phyloP scores from a whole-genome alignment of 306 rosid species.

The Herpetospermum pedunculosum region DNA sequence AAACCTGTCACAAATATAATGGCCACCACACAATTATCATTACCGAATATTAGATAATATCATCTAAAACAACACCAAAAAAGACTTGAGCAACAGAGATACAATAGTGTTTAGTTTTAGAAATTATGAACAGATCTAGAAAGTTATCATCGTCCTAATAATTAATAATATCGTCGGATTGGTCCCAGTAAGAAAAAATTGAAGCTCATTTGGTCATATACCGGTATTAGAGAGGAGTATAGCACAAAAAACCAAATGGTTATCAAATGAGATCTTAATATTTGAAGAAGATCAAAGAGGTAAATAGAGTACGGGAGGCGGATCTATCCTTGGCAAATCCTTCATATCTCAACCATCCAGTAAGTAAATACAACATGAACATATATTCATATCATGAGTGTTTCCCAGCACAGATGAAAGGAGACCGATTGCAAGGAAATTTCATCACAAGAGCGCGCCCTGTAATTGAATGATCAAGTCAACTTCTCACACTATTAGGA shows the following conservation, averaged over 20 bases:
- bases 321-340: background rate
- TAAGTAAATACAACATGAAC: background rate
- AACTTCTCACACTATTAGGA: background rate
- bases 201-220: background rate
- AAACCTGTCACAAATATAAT: slow-evolving; percentile 5
- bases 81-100: too few relatives aligned
- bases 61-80: too few relatives aligned
- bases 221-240: too few relatives aligned
- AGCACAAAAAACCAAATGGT: too few relatives aligned
- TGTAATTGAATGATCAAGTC: background rate
- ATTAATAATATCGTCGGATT: background rate
- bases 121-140: background rate
- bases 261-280: too few relatives aligned
- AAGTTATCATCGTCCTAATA: too few relatives aligned
- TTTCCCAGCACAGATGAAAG: background rate
- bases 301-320: background rate
- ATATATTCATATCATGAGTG: background rate
- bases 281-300: background rate
- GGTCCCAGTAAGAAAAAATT: background rate
- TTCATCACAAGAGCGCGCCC: background rate
- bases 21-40: background rate
- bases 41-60: background rate
- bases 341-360: background rate
- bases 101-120: too few relatives aligned
- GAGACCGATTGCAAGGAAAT: background rate